Evolutionary conservation across 208 protist species (phyloP).

Genomic region (Borovskyia barvae): DNA sequence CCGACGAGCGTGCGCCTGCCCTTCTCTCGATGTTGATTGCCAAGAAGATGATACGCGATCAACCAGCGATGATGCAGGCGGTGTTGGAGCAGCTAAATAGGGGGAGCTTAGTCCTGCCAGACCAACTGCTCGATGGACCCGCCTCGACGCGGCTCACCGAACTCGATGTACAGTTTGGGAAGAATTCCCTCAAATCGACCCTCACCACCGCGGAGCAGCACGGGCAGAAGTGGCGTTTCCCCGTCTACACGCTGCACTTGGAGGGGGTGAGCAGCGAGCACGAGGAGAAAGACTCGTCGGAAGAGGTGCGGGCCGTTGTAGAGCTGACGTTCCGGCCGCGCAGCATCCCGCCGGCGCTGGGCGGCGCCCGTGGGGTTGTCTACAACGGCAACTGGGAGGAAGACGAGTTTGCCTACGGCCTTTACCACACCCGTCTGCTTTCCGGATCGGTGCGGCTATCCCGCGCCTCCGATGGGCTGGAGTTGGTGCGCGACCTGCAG

Average conservation of each 20-base stretch:
- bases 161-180: slow-evolving; percentile 42
- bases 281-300: slow-evolving; percentile 20
- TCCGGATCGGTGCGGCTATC: slow-evolving; percentile 36
- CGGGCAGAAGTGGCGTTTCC: slow-evolving; percentile 3
- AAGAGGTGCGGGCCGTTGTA: slow-evolving; percentile 45
- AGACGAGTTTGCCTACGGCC: slow-evolving; percentile 46
- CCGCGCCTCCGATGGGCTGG: slow-evolving; percentile 43
- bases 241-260: slow-evolving; percentile 48
- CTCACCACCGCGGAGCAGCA: neutral
- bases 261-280: slow-evolving; percentile 48
- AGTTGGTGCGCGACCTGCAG: slow-evolving; percentile 30
- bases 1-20: slow-evolving; percentile 40
- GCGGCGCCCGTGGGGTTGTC: slow-evolving; percentile 50
- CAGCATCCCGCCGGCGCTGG: slow-evolving; percentile 31
- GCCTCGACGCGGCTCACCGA: slow-evolving; percentile 22
- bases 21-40: slow-evolving; percentile 43
- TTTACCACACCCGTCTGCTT: slow-evolving; percentile 38
- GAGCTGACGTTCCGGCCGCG: slow-evolving; percentile 47
- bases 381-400: slow-evolving; percentile 42
- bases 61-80: slow-evolving; percentile 52
- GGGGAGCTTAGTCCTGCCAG: slow-evolving; percentile 35
- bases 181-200: slow-evolving; percentile 25
- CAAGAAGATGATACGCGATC: slow-evolving; percentile 23
- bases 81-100: slow-evolving; percentile 49
- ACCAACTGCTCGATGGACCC: slow-evolving; percentile 30